Evolutionary conservation across 2,329 filamentous ascomycete genomes (phyloP), one percentile per base, ranked within the genome.

Genomic region (Aspergillus sp.): DNA sequence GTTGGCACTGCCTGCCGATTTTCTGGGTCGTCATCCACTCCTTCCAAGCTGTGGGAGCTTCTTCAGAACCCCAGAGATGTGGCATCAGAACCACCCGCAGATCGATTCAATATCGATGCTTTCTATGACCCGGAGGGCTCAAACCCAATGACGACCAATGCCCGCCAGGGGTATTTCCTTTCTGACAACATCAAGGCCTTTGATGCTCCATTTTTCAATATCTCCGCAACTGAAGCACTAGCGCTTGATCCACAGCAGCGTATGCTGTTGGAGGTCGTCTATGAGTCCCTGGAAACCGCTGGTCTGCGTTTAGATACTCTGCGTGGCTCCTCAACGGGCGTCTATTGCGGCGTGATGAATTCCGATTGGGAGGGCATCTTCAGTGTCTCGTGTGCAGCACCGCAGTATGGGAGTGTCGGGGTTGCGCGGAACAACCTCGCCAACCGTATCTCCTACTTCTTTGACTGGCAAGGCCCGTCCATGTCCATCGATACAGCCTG

Each of bases 401-500:
- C 62, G 1, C 60, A 57, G 6, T 65, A 65, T 36, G 58, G 58
- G 11, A 59, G 63, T n/a, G 69, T 67, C 1, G 68, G 71, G n/a
- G 71, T 62, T 36, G 64, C 69, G 2, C 56, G 66, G 14, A 69
- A 67, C 23, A 74, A 76, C 10, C 54, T 76, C 3, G 68, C 74
- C 1, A 76, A 75, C 21, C 67, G 72, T 1, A 51, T 74, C 5
- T 73, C 70, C 1, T 72, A 74, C 58, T 74, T 66, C 47, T 68
- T 66, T n/a, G 62, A 68, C 31, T 64, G 62, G 60, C 57, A 61
- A 16, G 64, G 76, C 0, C 71, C 76, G 0, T 71, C 65, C 1
- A 69, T 77, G 60, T 76, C 73, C 0, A 67, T 79, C 14, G 75
- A 79, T 34, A 79, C 77, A 0, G 77, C 76, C 2, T 79, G 77